Base-by-base conservation (phyloP, 2,329 filamentous ascomycete genomes). In the Clarireedia homoeocarpa region DNA sequence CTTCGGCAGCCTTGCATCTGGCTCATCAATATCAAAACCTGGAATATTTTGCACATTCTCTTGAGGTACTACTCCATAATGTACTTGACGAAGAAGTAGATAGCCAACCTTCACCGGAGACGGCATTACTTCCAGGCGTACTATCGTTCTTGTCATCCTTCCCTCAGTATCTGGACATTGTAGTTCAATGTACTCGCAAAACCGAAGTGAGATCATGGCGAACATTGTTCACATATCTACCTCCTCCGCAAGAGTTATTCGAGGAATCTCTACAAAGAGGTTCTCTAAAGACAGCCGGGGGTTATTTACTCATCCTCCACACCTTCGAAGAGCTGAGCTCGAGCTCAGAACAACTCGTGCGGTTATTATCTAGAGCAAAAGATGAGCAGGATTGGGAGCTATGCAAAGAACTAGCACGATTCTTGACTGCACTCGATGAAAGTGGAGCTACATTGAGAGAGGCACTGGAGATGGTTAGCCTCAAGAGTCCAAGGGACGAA, bases 51-150 rank as follows among this genome's bases (percentile, higher is more conserved):
- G 81, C 91, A 0, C 94, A 99, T 68, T 92, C 89, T 0, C 78
- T 99, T 27, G 94, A 99, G 70, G 83, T 99, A 45, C 78, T 99
- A 20, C 77, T 99, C 12, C 94, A 99, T 69, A 86, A 94, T 61
- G 91, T 97, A 4, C 77, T 99, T 1, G 94, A 99, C 65, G 90
- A 96, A 62, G 94, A 96, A 70, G 92, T 95, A 2, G 94, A 97
- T 66, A 81, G 80, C 0, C 76, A 78, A 4, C 83, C 83, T 1
- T 73, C 76, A 14, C 82, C 83, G 0, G 83, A 85, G 61, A 77
- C 83, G 69, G 76, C 86, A 65, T 72, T 88, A 62, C 67, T 91
- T 66, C 79, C 83, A 65, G 72, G 84, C 3, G 82, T 85, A 2
- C 69, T 85, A 23, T 85, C 81, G 0, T 75, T 85, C 7, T 69